These are phyloP conservation scores for Saccharomycopsis selenospora DNA, from an alignment of 805 yeast genomes.

Conservation along the genomic window DNA sequence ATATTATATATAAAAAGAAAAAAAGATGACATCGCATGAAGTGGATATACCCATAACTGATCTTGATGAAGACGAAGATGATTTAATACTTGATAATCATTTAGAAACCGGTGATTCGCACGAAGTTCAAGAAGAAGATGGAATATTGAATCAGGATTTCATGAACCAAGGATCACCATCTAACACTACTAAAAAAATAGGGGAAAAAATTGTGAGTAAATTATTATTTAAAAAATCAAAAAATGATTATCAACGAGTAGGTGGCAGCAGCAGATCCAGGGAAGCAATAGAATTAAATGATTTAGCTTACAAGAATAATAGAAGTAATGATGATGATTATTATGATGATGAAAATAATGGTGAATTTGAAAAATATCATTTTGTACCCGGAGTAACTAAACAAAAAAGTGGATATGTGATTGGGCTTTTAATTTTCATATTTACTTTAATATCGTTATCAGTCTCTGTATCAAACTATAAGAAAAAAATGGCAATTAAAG, in stretches of 20 bases:
- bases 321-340: slow-evolving; percentile 20
- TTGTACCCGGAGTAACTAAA: slow-evolving; percentile 23
- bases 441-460: slow-evolving; percentile 5
- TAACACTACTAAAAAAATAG: slow-evolving; percentile 14
- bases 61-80: slow-evolving; percentile 37
- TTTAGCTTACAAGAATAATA: slow-evolving; percentile 16
- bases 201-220: slow-evolving; percentile 1
- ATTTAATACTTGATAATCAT: slow-evolving; percentile 25
- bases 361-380: slow-evolving; percentile 13
- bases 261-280: slow-evolving; percentile 1
- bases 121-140: too few species aligned
- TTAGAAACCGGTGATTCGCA: slow-evolving; percentile 24
- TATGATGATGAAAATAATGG: too few species aligned
- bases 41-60: slow-evolving; percentile 52
- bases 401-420: not conserved
- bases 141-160: slow-evolving; percentile 3
- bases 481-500: not conserved
- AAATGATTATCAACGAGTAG: slow-evolving; percentile 8
- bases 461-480: slow-evolving; percentile 14
- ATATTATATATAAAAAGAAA: too few species aligned
- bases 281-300: slow-evolving; percentile 10
- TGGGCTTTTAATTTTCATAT: slow-evolving; percentile 4
- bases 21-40: slow-evolving; percentile 25
- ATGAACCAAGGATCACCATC: slow-evolving; percentile 21
- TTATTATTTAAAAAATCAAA: slow-evolving; percentile 5